Conservation (phyloP, 1,284 basidiomycete species). For the Fomitopsis pinicola region DNA sequence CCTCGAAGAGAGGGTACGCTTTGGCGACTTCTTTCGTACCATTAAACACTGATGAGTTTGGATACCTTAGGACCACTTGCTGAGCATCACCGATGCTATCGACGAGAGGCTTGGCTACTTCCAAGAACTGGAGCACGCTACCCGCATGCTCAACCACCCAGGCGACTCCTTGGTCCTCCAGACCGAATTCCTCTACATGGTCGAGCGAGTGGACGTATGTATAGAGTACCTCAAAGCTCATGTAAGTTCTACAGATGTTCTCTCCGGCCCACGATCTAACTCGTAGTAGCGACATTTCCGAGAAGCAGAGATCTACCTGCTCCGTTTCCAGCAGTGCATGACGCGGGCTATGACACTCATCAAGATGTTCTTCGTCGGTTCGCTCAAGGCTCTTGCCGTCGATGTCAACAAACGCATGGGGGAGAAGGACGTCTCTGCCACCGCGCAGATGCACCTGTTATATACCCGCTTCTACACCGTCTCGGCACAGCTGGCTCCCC, state of each 20-base stretch:
- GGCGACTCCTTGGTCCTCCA: slow-evolving; percentile 87
- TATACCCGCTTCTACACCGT: slow-evolving; percentile 84
- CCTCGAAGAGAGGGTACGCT: slow-evolving; percentile 76
- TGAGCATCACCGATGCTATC: slow-evolving; percentile 77
- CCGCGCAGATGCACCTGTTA: slow-evolving; percentile 78
- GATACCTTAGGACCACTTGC: slow-evolving; percentile 57
- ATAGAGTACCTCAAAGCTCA: slow-evolving; percentile 84
- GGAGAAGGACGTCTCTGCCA: slow-evolving; percentile 81
- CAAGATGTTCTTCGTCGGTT: slow-evolving; percentile 89
- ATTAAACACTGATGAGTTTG: neutral
- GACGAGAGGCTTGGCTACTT: slow-evolving; percentile 82
- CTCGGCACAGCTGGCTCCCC: slow-evolving; percentile 65
- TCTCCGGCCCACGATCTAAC: neutral
- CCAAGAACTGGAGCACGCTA: slow-evolving; percentile 86
- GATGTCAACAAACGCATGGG: slow-evolving; percentile 72
- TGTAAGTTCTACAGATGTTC: slow-evolving; percentile 43
- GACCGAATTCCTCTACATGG: slow-evolving; percentile 89
- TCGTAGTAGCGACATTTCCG: slow-evolving; percentile 72
- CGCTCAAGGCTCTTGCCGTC: slow-evolving; percentile 66
- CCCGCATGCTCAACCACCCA: slow-evolving; percentile 87
- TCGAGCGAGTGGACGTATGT: slow-evolving; percentile 88
- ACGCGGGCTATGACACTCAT: slow-evolving; percentile 94
- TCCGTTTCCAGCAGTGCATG: slow-evolving; percentile 94
- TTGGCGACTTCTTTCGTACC: slow-evolving; percentile 1
- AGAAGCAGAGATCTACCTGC: slow-evolving; percentile 87